These are phyloP conservation scores for Leccinum fibrillosum DNA, from an alignment of 768 basidiomycete species.

Conservation along the genomic window DNA sequence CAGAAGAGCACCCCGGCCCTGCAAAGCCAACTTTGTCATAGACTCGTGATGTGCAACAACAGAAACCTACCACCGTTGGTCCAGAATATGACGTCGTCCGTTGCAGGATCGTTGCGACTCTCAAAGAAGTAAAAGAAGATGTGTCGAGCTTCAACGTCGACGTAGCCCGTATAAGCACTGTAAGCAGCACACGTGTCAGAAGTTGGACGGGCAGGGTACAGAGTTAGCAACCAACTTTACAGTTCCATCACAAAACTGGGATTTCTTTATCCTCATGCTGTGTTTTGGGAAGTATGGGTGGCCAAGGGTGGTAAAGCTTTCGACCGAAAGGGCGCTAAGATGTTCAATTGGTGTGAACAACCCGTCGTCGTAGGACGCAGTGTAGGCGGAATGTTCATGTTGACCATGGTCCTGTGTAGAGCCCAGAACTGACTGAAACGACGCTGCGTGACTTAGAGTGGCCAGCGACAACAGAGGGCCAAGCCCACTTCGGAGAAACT, in stretches of 20 bases:
- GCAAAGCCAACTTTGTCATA: not conserved
- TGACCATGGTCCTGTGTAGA: not conserved
- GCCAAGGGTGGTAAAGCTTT: constrained; percentile 35
- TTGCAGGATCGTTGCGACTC: constrained; percentile 53
- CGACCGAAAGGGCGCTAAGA: constrained; percentile 25
- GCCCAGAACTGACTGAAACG: constrained; percentile 19
- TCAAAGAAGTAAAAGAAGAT: constrained; percentile 78
- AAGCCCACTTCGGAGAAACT: constrained; percentile 6
- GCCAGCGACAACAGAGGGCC: constrained; percentile 5
- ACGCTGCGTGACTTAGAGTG: constrained; percentile 10
- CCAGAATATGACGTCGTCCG: constrained; percentile 59
- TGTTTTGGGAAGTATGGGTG: constrained; percentile 46
- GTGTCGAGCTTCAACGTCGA: constrained; percentile 62
- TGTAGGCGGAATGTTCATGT: not conserved
- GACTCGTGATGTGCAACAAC: not conserved
- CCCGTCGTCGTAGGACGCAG: constrained; percentile 25
- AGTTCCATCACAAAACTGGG: constrained; percentile 38
- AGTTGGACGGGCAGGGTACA: not conserved
- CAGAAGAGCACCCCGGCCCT: constrained; percentile 52
- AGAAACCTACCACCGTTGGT: constrained; percentile 51
- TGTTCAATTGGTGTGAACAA: constrained; percentile 35
- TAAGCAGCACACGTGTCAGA: not conserved
- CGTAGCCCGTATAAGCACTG: constrained; percentile 64
- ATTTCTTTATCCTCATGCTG: constrained; percentile 40
- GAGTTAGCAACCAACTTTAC: constrained; percentile 29